Percentiles rank a stretch among this genome's conserved stretches.
phyloP scores from a whole-genome alignment of 768 basidiomycete species.

The Suillus lakei region DNA sequence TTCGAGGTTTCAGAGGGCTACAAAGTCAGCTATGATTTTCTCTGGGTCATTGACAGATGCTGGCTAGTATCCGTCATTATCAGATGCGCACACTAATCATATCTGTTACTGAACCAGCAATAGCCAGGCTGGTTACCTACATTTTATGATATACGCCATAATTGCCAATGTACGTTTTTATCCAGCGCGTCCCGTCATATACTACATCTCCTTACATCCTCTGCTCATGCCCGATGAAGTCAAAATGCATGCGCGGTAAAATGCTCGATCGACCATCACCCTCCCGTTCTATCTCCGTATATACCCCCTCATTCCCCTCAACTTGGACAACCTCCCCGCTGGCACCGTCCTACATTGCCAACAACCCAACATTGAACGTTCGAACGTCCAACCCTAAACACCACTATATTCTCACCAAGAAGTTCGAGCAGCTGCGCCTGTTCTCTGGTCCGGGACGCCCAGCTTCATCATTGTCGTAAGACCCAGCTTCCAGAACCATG shows the following conservation, averaged over 20 bases:
- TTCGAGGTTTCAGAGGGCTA: too few relatives aligned
- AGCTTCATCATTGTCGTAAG: constrained; percentile 81
- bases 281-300: constrained; percentile 34
- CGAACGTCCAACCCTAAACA: constrained; percentile 82
- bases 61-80: too few relatives aligned
- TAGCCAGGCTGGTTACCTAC: too few relatives aligned
- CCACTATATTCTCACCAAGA: constrained; percentile 87
- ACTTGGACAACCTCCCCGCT: constrained; percentile 68
- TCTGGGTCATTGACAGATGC: too few relatives aligned
- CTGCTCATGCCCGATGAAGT: background rate
- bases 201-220: too few relatives aligned
- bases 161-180: too few relatives aligned
- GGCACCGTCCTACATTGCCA: constrained; percentile 72
- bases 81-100: too few relatives aligned
- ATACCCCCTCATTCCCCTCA: constrained; percentile 49
- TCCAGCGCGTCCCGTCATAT: too few relatives aligned
- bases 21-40: too few relatives aligned
- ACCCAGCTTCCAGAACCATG: constrained; percentile 92
- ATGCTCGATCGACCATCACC: constrained; percentile 28
- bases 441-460: constrained; percentile 86
- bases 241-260: background rate
- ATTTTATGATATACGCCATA: too few relatives aligned
- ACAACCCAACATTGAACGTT: too few relatives aligned
- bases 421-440: constrained; percentile 94
- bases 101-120: too few relatives aligned